Base-by-base conservation (phyloP, 352 stramenopile genomes). In the Globisporangium sylvaticum region DNA sequence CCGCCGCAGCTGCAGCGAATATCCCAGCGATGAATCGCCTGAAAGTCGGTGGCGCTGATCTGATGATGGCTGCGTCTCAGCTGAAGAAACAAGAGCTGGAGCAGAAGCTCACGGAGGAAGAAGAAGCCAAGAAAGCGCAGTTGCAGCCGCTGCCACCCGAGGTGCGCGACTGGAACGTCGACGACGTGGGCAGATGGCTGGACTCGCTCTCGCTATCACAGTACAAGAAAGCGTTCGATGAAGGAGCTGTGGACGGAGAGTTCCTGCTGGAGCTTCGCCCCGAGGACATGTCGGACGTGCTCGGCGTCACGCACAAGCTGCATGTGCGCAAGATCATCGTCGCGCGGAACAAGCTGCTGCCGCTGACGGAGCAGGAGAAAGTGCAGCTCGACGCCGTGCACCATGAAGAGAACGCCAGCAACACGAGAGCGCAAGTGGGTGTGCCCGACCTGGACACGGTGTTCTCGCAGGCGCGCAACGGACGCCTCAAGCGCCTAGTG, bases 131-230 rank as follows among this genome's bases (percentile, higher is more conserved):
- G 39, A 69, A 73, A 5, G 68, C 70, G 32, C 68, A 77, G 58
- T 63, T 89, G 57, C 74, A 92, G 58, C 78, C 89, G 6, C 75
- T 97, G 53, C 91, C 91, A 0, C 74, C 85, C 1, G 74, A 94
- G 27, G 70, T 97, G 48, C 69, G 73, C 8, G 68, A 89, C 20
- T 98, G 92, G 92, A 93, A 68, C 9, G 90, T 98, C 27, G 84
- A 97, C 58, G 93, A 98, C 52, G 94, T 98, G 2, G 77, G 81
- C 14, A 80, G 91, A 18, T 98, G 95, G 95, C 83, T 98, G 37
- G 91, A 98, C 61, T 80, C 82, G 64, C 73, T 98, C n/a, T 88
- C 87, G 9, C 70, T 98, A 15, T 74, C 77, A 37, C 89, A 98
- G 68, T 98, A 98, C 81, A 94, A 94, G 67, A 67, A 73, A 50